Conservation (phyloP, 495 filamentous ascomycete genomes). For the Neurospora sp. region DNA sequence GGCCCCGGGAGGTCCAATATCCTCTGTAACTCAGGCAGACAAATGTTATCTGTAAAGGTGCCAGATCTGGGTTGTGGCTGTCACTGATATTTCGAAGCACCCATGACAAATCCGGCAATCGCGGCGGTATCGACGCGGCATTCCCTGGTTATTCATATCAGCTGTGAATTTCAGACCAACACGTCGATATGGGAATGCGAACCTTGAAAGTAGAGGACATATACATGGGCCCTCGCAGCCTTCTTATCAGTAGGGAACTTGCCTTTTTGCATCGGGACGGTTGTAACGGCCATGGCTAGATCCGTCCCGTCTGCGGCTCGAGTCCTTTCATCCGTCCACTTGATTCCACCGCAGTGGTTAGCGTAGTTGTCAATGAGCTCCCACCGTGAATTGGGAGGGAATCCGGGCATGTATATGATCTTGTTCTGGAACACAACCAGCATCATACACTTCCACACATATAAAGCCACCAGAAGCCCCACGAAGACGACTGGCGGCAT, state of each 20-base stretch:
- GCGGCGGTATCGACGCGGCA: constrained; percentile 57
- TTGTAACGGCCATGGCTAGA: constrained; percentile 46
- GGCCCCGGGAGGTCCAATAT: constrained; percentile 69
- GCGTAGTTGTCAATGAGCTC: constrained; percentile 55
- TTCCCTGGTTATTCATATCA: constrained; percentile 40
- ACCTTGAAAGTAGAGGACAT: constrained; percentile 54
- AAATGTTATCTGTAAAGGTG: constrained; percentile 38
- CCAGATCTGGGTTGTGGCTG: constrained; percentile 10
- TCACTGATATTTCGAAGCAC: constrained; percentile 33
- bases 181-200: constrained; percentile 1
- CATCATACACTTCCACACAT: constrained; percentile 75
- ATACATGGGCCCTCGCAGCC: constrained; percentile 18
- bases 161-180: constrained; percentile 6
- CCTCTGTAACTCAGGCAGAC: constrained; percentile 64
- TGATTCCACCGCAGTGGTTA: constrained; percentile 43
- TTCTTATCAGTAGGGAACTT: background rate
- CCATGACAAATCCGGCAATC: constrained; percentile 57
- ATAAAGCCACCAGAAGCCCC: constrained; percentile 55
- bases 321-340: constrained; percentile 52
- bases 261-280: constrained; percentile 13
- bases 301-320: constrained; percentile 49
- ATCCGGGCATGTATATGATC: constrained; percentile 70
- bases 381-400: constrained; percentile 50
- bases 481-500: constrained; percentile 57
- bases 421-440: constrained; percentile 74